Evolutionary conservation across 805 yeast species (phyloP).

Genomic region (Ogataea methylovora): DNA sequence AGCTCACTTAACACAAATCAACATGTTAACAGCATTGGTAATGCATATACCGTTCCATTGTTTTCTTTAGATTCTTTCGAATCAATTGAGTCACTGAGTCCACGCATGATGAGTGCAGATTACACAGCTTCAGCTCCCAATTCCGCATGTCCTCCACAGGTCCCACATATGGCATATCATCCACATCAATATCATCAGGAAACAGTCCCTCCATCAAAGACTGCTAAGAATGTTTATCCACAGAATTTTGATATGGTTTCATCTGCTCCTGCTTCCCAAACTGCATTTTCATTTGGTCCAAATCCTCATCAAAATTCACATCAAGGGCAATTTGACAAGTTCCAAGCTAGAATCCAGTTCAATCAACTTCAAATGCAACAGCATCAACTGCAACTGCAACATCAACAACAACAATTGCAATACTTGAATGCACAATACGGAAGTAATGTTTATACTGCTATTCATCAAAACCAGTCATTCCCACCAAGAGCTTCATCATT

Average conservation of each 20-base stretch:
- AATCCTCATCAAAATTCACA: background rate
- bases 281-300: conserved; percentile 10
- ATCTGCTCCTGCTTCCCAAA: conserved; percentile 18
- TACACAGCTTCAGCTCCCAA: background rate
- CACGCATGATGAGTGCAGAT: background rate
- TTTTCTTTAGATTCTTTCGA: conserved; percentile 1
- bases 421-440: too few relatives aligned
- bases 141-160: too few relatives aligned
- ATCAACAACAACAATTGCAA: conserved; percentile 4
- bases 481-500: too few relatives aligned
- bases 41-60: conserved; percentile 2
- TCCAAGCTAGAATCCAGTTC: too few relatives aligned
- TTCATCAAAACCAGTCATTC: too few relatives aligned
- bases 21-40: background rate
- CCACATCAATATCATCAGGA: conserved; percentile 1
- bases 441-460: too few relatives aligned
- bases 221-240: conserved; percentile 1
- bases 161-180: too few relatives aligned
- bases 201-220: background rate
- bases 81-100: conserved; percentile 4
- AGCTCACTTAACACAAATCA: too few relatives aligned
- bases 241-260: background rate
- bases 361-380: background rate
- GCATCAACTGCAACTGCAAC: conserved; percentile 2
- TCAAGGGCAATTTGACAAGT: too few relatives aligned